Evolutionary conservation across 2,329 filamentous ascomycete species (phyloP).

Genomic region (Aotearoamyces nothofagi): DNA sequence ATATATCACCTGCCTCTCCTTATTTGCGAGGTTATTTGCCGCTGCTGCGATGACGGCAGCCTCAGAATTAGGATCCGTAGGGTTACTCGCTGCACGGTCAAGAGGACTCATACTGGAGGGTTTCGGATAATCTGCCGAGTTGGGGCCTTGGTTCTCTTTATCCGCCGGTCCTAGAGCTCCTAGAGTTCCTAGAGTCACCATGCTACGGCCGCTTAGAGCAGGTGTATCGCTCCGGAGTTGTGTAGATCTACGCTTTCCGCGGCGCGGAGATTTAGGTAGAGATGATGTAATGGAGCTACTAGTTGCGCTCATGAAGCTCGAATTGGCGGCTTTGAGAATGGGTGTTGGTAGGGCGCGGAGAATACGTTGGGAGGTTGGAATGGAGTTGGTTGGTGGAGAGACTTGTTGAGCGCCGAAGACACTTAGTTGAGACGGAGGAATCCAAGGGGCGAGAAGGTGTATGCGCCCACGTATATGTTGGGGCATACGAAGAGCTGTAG

Average conservation of each 20-base stretch:
- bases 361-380: constrained; percentile 85
- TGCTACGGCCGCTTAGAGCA: constrained; percentile 19
- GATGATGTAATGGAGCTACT: constrained; percentile 73
- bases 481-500: constrained; percentile 87
- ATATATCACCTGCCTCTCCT: constrained; percentile 60
- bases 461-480: constrained; percentile 91
- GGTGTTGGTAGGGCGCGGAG: constrained; percentile 80
- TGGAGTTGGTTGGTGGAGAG: constrained; percentile 65
- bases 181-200: constrained; percentile 20
- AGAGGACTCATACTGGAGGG: constrained; percentile 7
- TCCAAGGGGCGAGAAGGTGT: constrained; percentile 91
- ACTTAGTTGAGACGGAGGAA: constrained; percentile 86
- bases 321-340: constrained; percentile 86
- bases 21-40: constrained; percentile 47
- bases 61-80: constrained; percentile 16
- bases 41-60: constrained; percentile 29
- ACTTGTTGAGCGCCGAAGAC: constrained; percentile 58
- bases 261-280: constrained; percentile 48
- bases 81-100: constrained; percentile 13
- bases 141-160: constrained; percentile 7
- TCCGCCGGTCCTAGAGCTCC: constrained; percentile 16
- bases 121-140: neutral
- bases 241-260: constrained; percentile 42
- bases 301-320: constrained; percentile 85
- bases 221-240: constrained; percentile 22